phyloP scores from a whole-genome alignment of 176 grass and related monocot species.

The Phoenix roebelenii region DNA sequence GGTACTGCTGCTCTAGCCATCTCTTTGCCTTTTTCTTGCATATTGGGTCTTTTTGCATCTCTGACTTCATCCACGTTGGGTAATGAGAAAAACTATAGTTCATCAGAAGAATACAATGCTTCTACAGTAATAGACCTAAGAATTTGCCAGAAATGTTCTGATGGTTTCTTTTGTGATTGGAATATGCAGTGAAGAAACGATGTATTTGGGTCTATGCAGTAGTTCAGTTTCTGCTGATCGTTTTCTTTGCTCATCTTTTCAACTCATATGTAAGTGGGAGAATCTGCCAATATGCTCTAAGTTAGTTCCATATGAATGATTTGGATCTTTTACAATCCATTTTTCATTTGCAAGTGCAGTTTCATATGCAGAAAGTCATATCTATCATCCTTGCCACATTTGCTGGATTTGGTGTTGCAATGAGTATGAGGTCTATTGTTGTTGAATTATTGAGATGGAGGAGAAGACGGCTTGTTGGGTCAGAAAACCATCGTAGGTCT shows the following conservation, averaged over 20 bases:
- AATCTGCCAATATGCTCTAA: not conserved
- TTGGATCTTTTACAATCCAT: not conserved
- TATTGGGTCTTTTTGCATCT: conserved; percentile 72
- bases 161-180: not conserved
- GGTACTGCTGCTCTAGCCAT: conserved; percentile 74
- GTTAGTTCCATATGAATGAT: not conserved
- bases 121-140: too few relatives aligned
- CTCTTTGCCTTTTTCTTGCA: conserved; percentile 77
- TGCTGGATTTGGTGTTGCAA: conserved; percentile 75
- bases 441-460: conserved; percentile 50
- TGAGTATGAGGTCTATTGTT: conserved; percentile 66
- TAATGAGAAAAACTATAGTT: conserved; percentile 8
- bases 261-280: conserved; percentile 58
- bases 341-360: conserved; percentile 34
- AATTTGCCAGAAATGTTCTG: too few relatives aligned
- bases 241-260: conserved; percentile 79
- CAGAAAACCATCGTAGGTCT: not conserved
- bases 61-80: conserved; percentile 74
- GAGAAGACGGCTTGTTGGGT: not conserved
- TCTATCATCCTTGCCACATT: conserved; percentile 90
- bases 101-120: too few relatives aligned
- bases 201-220: conserved; percentile 64
- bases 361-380: conserved; percentile 73
- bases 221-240: conserved; percentile 64
- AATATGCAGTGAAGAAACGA: conserved; percentile 48